Evolutionary conservation across 495 filamentous ascomycete genomes (phyloP).

Genomic region (Aspergillus nidulans): DNA sequence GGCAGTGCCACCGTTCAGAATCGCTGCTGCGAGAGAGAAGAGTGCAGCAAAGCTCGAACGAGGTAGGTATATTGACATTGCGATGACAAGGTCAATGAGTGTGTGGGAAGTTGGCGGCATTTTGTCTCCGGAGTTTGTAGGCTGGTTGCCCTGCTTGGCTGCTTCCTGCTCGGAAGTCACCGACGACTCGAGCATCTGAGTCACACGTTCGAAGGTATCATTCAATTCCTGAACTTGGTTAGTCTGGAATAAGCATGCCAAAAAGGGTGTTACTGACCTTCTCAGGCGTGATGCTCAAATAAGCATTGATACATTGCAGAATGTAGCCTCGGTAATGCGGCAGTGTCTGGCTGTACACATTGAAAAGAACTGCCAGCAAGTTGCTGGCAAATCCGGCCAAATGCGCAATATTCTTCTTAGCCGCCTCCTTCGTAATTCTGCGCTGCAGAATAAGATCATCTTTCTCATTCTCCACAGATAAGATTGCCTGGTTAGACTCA

Average conservation of each 20-base stretch:
- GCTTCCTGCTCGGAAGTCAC: constrained; percentile 51
- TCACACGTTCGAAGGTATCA: constrained; percentile 82
- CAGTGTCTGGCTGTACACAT: constrained; percentile 93
- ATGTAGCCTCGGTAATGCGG: constrained; percentile 88
- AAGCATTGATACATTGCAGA: constrained; percentile 88
- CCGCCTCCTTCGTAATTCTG: constrained; percentile 68
- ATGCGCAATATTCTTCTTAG: constrained; percentile 72
- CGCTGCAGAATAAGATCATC: constrained; percentile 67
- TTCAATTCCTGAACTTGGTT: constrained; percentile 60
- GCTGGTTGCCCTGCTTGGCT: constrained; percentile 55
- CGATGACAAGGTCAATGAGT: constrained; percentile 91
- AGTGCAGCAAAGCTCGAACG: constrained; percentile 72
- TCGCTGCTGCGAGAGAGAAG: constrained; percentile 75
- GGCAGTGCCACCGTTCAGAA: constrained; percentile 57
- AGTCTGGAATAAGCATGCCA: not conserved
- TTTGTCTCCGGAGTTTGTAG: constrained; percentile 55
- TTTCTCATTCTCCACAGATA: constrained; percentile 52
- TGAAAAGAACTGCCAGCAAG: constrained; percentile 89
- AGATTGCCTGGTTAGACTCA: constrained; percentile 81
- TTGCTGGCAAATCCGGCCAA: constrained; percentile 77
- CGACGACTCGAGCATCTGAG: constrained; percentile 71
- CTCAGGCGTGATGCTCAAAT: constrained; percentile 78
- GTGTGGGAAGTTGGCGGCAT: constrained; percentile 95
- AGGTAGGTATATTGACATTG: constrained; percentile 89
- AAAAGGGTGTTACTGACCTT: constrained; percentile 33